Base-by-base conservation (phyloP, 192 early-diverging fungal species). In the Coemansia umbellata region DNA sequence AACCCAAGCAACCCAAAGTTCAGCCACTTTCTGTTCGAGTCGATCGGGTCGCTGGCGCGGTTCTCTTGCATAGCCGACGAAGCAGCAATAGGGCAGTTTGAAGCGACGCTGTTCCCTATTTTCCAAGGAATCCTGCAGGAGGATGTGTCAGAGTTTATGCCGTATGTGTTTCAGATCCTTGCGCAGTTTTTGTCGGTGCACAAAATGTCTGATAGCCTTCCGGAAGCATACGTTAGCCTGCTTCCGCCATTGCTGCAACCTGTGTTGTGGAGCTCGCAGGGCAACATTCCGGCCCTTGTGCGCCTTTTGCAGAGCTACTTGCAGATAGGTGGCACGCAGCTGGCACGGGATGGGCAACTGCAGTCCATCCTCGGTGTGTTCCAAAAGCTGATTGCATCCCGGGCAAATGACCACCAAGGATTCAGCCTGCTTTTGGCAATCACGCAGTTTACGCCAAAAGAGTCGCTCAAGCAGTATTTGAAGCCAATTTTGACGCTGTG, bases 1-100 rank as follows among this genome's bases (percentile, higher is more conserved):
- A 99, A 99, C 67, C 97, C 97, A 26, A 91, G 88, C 70, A 98
- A 99, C 71, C 95, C 97, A 1, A 87, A 83, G 31, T 99, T 99
- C 86, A 98, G 90, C 68, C 95, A 99, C 74, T 99, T 85, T 72
- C 70, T 90, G 40, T 99, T 99, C 66, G 97, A 99, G 69, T 82
- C 90, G 17, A 78, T 99, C 48, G 92, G 86, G 13, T 85, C 90
- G 19, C 67, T 98, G 61, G 89, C 60, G 31, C 88, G 91, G 55
- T 93, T 91, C 47, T 84, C 91, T 35, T 93, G 93, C 48, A 80
- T 79, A 3, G 81, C 82, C 6, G 84, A 90, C 9, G 78, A 78
- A 0, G 73, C 60, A 9, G 79, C 91, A 2, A 80, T 95, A 7
- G 66, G 56, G 36, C 82, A 86, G 53, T 97, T 99, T 57, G 95